Evolutionary conservation across 345 rosid species (phyloP).

Genomic region (Clausena lansium): DNA sequence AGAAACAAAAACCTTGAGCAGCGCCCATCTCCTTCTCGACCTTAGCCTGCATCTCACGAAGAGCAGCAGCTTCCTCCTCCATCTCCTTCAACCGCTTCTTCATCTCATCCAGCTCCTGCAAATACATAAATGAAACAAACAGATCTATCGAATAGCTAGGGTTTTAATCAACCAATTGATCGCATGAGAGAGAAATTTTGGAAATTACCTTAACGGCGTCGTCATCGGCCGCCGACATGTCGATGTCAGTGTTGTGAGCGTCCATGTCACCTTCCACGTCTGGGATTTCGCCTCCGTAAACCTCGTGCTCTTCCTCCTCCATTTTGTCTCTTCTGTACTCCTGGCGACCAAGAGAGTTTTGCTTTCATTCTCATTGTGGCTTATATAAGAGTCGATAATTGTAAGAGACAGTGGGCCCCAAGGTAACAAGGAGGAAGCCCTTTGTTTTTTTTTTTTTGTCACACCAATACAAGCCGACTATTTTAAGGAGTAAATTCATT

Average conservation of each 20-base stretch:
- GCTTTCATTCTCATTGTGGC: neutral
- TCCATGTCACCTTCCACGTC: conserved; percentile 86
- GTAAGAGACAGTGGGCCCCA: neutral
- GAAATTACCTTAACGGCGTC: conserved; percentile 70
- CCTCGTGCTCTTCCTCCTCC: conserved; percentile 98
- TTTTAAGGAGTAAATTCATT: no score
- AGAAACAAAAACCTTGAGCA: conserved; percentile 55
- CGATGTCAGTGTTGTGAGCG: conserved; percentile 55
- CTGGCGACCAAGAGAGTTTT: neutral
- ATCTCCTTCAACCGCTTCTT: conserved; percentile 94
- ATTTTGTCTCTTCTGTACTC: conserved; percentile 20
- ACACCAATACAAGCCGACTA: no score
- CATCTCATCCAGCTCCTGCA: conserved; percentile 95
- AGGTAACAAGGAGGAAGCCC: neutral
- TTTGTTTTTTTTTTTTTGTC: no score
- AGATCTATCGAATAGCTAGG: conserved; percentile 6
- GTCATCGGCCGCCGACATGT: conserved; percentile 73
- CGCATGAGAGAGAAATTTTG: neutral
- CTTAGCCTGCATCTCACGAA: conserved; percentile 98
- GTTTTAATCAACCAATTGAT: neutral
- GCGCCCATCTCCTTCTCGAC: conserved; percentile 98
- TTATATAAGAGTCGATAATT: neutral
- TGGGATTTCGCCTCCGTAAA: conserved; percentile 94
- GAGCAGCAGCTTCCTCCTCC: conserved; percentile 98
- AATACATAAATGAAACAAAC: neutral